phyloP scores from a whole-genome alignment of 768 basidiomycete species.

The Podaxis pistillaris region DNA sequence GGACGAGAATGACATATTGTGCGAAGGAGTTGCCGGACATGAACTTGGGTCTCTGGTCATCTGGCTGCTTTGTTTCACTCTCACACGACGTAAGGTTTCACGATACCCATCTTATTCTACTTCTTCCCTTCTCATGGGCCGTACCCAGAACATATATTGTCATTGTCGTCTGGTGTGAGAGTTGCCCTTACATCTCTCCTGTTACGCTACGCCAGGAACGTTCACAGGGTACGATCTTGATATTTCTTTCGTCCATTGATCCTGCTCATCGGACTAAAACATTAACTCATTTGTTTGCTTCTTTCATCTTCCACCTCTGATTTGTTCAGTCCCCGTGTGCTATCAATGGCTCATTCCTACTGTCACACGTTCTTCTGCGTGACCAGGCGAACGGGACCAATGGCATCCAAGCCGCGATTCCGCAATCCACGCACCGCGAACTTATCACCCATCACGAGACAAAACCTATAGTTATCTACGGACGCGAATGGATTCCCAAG shows the following conservation, averaged over 20 bases:
- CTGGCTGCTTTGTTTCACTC: conserved; percentile 40
- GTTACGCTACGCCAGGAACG: conserved; percentile 1
- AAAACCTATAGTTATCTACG: conserved; percentile 9
- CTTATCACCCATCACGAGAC: not conserved
- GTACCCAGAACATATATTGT: conserved; percentile 7
- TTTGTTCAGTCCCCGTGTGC: not conserved
- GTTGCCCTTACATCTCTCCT: not conserved
- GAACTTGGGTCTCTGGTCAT: conserved; percentile 30
- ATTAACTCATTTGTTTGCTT: not conserved
- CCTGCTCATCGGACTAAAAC: conserved; percentile 1
- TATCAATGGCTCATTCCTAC: not conserved
- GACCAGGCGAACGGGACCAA: not conserved
- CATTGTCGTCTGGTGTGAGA: not conserved
- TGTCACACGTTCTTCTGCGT: not conserved
- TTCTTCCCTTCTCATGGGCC: conserved; percentile 7
- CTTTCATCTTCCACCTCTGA: not conserved
- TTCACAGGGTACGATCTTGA: conserved; percentile 4
- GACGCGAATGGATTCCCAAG: conserved; percentile 14
- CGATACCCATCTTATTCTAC: conserved; percentile 9
- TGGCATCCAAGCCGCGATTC: not conserved
- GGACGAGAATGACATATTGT: conserved; percentile 2
- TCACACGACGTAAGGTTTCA: conserved; percentile 36
- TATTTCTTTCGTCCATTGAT: not conserved
- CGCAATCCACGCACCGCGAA: not conserved
- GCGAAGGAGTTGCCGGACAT: conserved; percentile 10